These are phyloP conservation scores for Lagenidium giganteum DNA, from an alignment of 352 stramenopile species.

Conservation along the genomic window DNA sequence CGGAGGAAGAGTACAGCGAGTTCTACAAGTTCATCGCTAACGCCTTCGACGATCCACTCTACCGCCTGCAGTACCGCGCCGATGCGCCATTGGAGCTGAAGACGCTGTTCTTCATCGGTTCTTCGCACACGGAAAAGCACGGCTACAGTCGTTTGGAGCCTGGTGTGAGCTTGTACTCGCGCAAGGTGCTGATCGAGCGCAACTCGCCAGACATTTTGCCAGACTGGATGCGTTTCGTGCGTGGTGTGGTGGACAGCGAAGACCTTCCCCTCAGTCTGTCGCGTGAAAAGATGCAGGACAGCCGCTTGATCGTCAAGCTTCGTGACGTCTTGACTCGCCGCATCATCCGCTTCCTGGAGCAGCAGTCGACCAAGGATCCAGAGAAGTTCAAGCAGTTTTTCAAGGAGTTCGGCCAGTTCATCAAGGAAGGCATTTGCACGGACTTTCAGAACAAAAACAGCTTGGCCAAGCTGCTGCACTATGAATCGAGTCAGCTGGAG, in stretches of 20 bases:
- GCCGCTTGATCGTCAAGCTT: slow-evolving; percentile 94
- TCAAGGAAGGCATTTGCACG: slow-evolving; percentile 98
- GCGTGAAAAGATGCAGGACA: slow-evolving; percentile 99
- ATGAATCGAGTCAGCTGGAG: slow-evolving; percentile 95
- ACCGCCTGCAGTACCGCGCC: slow-evolving; percentile 95
- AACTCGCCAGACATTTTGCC: slow-evolving; percentile 97
- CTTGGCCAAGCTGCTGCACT: slow-evolving; percentile 97
- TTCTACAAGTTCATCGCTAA: slow-evolving; percentile 98
- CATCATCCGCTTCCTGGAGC: slow-evolving; percentile 88
- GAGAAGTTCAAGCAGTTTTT: slow-evolving; percentile 98
- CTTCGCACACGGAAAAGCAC: slow-evolving; percentile 97
- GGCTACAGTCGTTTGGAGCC: slow-evolving; percentile 93
- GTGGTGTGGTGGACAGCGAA: slow-evolving; percentile 94
- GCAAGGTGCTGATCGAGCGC: slow-evolving; percentile 99
- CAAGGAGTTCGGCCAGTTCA: slow-evolving; percentile 96
- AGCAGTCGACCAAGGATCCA: slow-evolving; percentile 90
- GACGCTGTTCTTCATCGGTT: slow-evolving; percentile 96
- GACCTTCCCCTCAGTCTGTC: slow-evolving; percentile 99
- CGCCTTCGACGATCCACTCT: slow-evolving; percentile 92
- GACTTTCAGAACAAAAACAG: slow-evolving; percentile 89
- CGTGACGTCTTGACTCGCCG: slow-evolving; percentile 93
- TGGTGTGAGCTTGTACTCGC: slow-evolving; percentile 97
- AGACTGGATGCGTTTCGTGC: slow-evolving; percentile 95
- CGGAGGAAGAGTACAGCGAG: slow-evolving; percentile 95
- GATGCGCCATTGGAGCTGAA: slow-evolving; percentile 99